Conservation (phyloP, 2,329 filamentous ascomycete genomes). For the Dothideomycetidae sp. region DNA sequence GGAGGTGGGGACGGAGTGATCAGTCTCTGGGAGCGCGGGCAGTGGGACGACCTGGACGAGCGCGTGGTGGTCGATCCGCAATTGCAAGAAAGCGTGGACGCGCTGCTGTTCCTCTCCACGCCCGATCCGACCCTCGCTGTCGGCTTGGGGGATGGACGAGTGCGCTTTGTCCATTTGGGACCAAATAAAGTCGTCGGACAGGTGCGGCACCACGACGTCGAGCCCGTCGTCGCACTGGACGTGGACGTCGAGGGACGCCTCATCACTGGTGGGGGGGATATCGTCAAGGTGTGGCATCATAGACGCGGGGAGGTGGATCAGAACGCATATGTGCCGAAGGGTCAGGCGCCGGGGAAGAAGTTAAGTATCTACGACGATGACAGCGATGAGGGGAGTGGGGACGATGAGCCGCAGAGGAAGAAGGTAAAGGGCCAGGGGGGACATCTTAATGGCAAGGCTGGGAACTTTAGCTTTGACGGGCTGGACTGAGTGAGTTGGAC, state of each 20-base stretch:
- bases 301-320: constrained; percentile 36
- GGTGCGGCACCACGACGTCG: constrained; percentile 67
- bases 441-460: constrained; percentile 12
- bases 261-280: constrained; percentile 75
- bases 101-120: constrained; percentile 55
- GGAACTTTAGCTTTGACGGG: constrained; percentile 18
- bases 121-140: constrained; percentile 62
- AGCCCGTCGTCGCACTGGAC: constrained; percentile 65
- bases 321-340: constrained; percentile 27
- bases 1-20: constrained; percentile 68
- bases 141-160: constrained; percentile 65
- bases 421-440: constrained; percentile 27
- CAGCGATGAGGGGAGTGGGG: constrained; percentile 30
- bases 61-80: constrained; percentile 57
- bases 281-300: constrained; percentile 82
- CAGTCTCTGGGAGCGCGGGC: constrained; percentile 85
- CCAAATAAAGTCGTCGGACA: constrained; percentile 56
- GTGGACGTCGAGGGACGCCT: constrained; percentile 79
- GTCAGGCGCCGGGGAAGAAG: constrained; percentile 34
- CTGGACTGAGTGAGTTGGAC: constrained; percentile 16
- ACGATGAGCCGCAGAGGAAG: constrained; percentile 30
- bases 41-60: constrained; percentile 92
- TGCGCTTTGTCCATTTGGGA: constrained; percentile 65
- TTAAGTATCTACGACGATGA: constrained; percentile 23
- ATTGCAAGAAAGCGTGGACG: constrained; percentile 57